Evolutionary conservation across 371 early-diverging fungal genomes (phyloP).

Genomic region (Lichtheimia hyalospora): DNA sequence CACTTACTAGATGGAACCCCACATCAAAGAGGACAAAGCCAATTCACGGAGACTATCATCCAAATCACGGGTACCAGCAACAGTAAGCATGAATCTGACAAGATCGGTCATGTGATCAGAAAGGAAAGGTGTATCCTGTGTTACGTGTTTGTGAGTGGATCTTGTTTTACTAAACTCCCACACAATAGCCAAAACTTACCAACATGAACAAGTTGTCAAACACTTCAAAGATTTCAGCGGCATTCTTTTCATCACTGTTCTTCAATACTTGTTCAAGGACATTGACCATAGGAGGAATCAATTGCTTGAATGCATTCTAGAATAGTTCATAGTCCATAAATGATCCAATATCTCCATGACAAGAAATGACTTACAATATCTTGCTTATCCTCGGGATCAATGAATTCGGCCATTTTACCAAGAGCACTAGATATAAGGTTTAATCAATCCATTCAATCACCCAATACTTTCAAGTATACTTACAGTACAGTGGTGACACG

Average conservation of each 20-base stretch:
- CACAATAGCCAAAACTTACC: slow-evolving; percentile 19
- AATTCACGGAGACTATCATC: slow-evolving; percentile 71
- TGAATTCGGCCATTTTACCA: slow-evolving; percentile 81
- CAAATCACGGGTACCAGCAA: slow-evolving; percentile 62
- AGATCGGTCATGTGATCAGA: slow-evolving; percentile 72
- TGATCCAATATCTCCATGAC: not conserved
- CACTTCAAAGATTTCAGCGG: slow-evolving; percentile 81
- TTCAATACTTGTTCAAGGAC: slow-evolving; percentile 76
- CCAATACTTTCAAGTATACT: not conserved
- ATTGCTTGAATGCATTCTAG: slow-evolving; percentile 16
- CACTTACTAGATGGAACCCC: slow-evolving; percentile 73
- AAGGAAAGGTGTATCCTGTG: slow-evolving; percentile 73
- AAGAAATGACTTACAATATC: slow-evolving; percentile 53
- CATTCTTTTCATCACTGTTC: slow-evolving; percentile 69
- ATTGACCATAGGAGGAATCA: slow-evolving; percentile 83
- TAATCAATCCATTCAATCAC: not conserved
- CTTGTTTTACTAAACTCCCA: not conserved
- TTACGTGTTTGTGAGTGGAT: not conserved
- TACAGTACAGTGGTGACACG: slow-evolving; percentile 73
- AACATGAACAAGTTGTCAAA: slow-evolving; percentile 77
- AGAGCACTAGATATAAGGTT: slow-evolving; percentile 46
- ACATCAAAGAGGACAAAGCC: slow-evolving; percentile 80
- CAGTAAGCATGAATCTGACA: slow-evolving; percentile 71
- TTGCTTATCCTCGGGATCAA: slow-evolving; percentile 67
- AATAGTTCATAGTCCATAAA: not conserved